phyloP scores from a whole-genome alignment of 306 rosid genomes.

The Erythrophleum fordii region DNA sequence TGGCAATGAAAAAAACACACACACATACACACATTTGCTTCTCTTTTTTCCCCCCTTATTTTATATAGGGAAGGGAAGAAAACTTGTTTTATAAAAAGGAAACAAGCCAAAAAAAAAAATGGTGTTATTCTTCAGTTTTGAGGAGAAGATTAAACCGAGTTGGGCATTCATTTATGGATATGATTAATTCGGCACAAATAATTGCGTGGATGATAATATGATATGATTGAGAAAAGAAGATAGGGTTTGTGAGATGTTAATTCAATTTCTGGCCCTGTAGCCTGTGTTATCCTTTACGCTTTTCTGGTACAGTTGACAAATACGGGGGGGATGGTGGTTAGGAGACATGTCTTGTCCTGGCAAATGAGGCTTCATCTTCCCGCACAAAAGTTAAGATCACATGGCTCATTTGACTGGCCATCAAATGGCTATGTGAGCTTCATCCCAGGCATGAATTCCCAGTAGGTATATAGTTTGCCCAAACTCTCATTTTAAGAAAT shows the following conservation, averaged over 20 bases:
- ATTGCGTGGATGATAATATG: neutral
- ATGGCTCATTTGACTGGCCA: neutral
- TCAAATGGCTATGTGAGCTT: neutral
- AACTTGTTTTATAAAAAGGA: neutral
- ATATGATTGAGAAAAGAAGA: neutral
- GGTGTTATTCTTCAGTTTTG: neutral
- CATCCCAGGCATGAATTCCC: neutral
- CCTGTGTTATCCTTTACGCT: neutral
- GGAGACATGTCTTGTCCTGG: conserved; percentile 27
- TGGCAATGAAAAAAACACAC: neutral
- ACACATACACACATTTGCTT: too few relatives aligned
- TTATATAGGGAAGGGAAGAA: too few relatives aligned
- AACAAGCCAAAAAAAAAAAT: neutral
- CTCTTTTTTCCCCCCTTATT: too few relatives aligned
- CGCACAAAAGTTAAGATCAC: neutral
- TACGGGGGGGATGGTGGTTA: neutral
- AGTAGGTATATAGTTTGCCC: neutral
- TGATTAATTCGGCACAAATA: neutral
- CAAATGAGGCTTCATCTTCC: neutral
- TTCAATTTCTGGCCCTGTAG: neutral
- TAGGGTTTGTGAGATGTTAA: neutral
- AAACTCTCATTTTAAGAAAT: neutral
- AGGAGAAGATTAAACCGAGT: neutral
- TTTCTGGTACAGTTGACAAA: conserved; percentile 21
- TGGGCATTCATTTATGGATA: neutral